phyloP scores from a whole-genome alignment of 768 basidiomycete species.

The Suillus subaureus region DNA sequence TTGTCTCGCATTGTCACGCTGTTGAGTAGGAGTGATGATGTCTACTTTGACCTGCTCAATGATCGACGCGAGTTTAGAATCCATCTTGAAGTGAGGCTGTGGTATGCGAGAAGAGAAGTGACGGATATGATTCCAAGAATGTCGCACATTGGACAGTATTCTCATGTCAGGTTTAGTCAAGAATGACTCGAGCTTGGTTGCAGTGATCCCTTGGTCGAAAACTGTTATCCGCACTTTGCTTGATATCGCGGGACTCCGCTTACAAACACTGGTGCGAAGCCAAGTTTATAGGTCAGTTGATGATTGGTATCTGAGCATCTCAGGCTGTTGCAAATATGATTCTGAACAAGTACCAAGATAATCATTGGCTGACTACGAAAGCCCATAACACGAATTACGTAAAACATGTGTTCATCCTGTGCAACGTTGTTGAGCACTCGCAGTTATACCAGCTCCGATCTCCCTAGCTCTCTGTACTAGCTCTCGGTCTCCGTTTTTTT shows the following conservation, averaged over 20 bases:
- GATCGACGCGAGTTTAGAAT: constrained; percentile 28
- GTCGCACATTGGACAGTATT: neutral
- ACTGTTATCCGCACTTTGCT: neutral
- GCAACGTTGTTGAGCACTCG: constrained; percentile 2
- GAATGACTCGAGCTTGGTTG: neutral
- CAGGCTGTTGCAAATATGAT: too few relatives aligned
- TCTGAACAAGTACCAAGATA: neutral
- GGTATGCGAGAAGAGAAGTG: neutral
- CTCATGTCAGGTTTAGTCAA: neutral
- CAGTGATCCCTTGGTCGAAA: neutral
- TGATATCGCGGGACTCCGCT: neutral
- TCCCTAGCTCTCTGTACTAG: constrained; percentile 9
- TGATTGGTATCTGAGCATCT: neutral
- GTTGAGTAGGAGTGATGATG: constrained; percentile 55
- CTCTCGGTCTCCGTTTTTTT: constrained; percentile 5
- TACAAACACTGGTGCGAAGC: neutral
- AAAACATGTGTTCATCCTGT: neutral
- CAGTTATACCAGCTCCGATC: neutral
- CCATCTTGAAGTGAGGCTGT: constrained; percentile 15
- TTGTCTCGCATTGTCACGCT: constrained; percentile 57
- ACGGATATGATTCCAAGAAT: neutral
- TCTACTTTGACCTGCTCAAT: constrained; percentile 56
- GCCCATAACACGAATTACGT: neutral
- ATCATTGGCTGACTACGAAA: too few relatives aligned
- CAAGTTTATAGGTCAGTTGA: neutral